Conservation (phyloP, 768 basidiomycete genomes). For the Obba rivulosa region DNA sequence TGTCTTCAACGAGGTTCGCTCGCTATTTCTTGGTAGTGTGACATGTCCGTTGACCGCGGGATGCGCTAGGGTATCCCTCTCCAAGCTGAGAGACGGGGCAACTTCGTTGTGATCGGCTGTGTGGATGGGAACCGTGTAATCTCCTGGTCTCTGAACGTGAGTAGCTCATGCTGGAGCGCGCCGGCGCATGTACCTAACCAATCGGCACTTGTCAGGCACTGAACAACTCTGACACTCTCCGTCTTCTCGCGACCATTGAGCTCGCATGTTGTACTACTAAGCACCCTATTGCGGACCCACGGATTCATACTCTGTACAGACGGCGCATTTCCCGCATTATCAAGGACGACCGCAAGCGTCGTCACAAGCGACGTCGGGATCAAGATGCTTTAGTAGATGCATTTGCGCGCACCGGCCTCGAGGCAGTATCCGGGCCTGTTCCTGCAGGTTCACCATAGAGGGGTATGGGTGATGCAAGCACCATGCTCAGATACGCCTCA, state of each 20-base stretch:
- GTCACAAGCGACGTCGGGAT: conserved; percentile 79
- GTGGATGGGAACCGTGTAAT: conserved; percentile 70
- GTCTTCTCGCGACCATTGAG: conserved; percentile 78
- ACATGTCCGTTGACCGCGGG: conserved; percentile 5
- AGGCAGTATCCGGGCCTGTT: conserved; percentile 7
- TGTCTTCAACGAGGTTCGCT: conserved; percentile 65
- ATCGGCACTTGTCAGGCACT: conserved; percentile 46
- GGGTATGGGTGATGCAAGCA: no score
- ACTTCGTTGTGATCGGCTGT: conserved; percentile 80
- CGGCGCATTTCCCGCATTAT: conserved; percentile 76
- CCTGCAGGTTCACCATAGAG: no score
- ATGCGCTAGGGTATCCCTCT: conserved; percentile 40
- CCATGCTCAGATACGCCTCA: no score
- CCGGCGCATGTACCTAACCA: neutral
- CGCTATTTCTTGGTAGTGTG: conserved; percentile 6
- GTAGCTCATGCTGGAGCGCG: conserved; percentile 16
- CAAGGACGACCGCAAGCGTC: conserved; percentile 75
- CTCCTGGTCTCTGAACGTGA: conserved; percentile 82
- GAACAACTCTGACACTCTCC: conserved; percentile 79
- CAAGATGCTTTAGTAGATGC: conserved; percentile 80
- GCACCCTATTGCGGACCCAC: conserved; percentile 63
- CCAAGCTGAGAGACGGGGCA: conserved; percentile 83
- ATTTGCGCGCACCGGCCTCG: conserved; percentile 53
- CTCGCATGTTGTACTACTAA: conserved; percentile 78
- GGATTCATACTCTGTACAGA: conserved; percentile 54